A percentile compares a stretch with the other conserved stretches of the same genome.
Evolutionary conservation across 495 filamentous ascomycete genomes (phyloP).

Genomic region (Aspergillus biplanus): DNA sequence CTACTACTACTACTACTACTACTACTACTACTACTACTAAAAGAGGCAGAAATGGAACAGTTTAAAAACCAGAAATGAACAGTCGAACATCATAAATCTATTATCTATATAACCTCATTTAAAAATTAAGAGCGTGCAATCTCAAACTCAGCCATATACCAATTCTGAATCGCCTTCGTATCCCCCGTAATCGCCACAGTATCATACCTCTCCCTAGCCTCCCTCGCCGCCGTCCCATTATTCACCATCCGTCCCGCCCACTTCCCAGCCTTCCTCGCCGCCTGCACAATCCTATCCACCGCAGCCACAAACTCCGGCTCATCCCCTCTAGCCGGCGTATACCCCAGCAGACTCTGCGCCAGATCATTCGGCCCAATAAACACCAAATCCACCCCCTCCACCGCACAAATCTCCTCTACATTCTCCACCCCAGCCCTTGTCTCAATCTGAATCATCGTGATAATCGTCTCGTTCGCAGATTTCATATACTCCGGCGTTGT

Average conservation of each 20-base stretch:
- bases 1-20: no score
- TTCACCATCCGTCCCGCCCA: slow-evolving; percentile 39
- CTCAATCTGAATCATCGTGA: slow-evolving; percentile 52
- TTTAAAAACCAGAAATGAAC: background rate
- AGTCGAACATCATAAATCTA: background rate
- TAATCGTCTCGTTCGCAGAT: slow-evolving; percentile 36
- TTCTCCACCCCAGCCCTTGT: slow-evolving; percentile 47
- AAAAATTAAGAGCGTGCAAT: slow-evolving; percentile 30
- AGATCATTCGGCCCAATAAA: slow-evolving; percentile 72
- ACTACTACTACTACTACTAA: no score
- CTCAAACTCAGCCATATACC: slow-evolving; percentile 40
- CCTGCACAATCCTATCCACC: slow-evolving; percentile 35
- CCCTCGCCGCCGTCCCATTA: slow-evolving; percentile 32
- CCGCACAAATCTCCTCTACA: slow-evolving; percentile 48
- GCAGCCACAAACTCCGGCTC: slow-evolving; percentile 39
- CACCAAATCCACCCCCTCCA: slow-evolving; percentile 41
- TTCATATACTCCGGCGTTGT: slow-evolving; percentile 32
- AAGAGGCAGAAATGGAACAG: no score
- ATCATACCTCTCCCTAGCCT: slow-evolving; percentile 34
- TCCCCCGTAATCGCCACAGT: slow-evolving; percentile 41
- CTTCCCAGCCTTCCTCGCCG: slow-evolving; percentile 37
- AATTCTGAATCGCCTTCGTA: slow-evolving; percentile 42
- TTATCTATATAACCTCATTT: background rate
- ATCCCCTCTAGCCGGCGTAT: slow-evolving; percentile 32
- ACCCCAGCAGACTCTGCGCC: slow-evolving; percentile 30